Evolutionary conservation across 768 basidiomycete species (phyloP).

Genomic region (Multifurca ochricompacta): DNA sequence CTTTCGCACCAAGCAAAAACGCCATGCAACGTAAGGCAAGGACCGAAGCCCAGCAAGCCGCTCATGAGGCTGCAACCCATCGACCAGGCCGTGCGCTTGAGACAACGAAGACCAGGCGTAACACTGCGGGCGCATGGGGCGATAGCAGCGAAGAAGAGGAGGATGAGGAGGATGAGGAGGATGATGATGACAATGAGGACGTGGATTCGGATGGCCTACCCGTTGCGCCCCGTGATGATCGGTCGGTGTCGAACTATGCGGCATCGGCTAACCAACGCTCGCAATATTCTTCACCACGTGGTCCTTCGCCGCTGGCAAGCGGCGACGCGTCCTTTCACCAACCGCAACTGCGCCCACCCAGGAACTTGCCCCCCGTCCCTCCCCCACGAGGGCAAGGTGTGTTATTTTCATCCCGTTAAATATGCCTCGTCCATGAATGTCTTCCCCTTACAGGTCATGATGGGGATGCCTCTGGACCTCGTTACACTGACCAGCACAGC

Average conservation of each 20-base stretch:
- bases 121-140: constrained; percentile 39
- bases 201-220: constrained; percentile 55
- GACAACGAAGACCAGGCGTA: constrained; percentile 35
- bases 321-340: constrained; percentile 4
- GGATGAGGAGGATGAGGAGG: constrained; percentile 60
- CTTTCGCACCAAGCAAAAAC: constrained; percentile 80
- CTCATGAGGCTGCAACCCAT: constrained; percentile 67
- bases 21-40: constrained; percentile 82
- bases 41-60: constrained; percentile 75
- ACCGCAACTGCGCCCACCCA: constrained; percentile 16
- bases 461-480: constrained; percentile 31
- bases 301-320: constrained; percentile 14
- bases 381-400: constrained; percentile 10
- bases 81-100: constrained; percentile 58
- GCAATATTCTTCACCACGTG: constrained; percentile 9
- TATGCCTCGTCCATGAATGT: neutral
- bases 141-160: constrained; percentile 82
- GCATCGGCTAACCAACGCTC: constrained; percentile 16
- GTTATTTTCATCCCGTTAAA: neutral
- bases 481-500: constrained; percentile 51
- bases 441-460: constrained; percentile 31
- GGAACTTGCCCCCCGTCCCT: constrained; percentile 23
- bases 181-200: constrained; percentile 56
- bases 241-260: constrained; percentile 16
- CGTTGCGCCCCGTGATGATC: constrained; percentile 17